Evolutionary conservation across 345 rosid species (phyloP), one percentile per base, ranked within the genome.

Genomic region (Sisymbrium irio): DNA sequence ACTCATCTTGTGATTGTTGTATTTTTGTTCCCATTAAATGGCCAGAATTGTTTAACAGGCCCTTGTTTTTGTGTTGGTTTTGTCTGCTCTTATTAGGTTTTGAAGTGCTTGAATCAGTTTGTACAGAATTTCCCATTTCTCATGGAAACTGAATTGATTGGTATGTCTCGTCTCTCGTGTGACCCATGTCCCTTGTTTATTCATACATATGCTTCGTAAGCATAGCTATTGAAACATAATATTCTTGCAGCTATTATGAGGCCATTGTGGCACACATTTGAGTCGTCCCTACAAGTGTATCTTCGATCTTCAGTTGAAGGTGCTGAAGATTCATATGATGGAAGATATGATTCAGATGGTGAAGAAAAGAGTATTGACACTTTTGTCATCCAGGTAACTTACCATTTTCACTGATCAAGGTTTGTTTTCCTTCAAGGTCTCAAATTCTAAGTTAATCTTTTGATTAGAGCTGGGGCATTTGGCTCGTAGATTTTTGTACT

Each of bases 301-400:
- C 55, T 81, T 45, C 86, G 73, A 41, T 88, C 96, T 19, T 85
- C 98, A 85, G 47, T 91, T 72, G 86, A 87, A 79, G 96, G 96
- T 70, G 71, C 78, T 50, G 94, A 85, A 80, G 90, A 89, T 80
- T 57, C 94, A 18, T 91, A 73, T 78, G 93, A 84, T 33, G 98
- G 87, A 73, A 83, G 87, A 71, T 93, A 93, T 76, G 98, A 93
- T 77, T 93, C 97, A 9, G 98, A 93, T 84, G 97, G 98, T 76
- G 91, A 81, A 58, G 98, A 93, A 79, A 91, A 76, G 79, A 88
- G 96, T 80, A 90, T 93, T 78, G 97, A 91, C 81, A 89, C 96
- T 59, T 93, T 93, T 78, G 78, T 89, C 74, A 76, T 91, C 72
- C 98, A 93, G 96, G 98, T 91, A 80, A 65, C 60, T 44, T 37